Conservation (phyloP, 345 rosid species). For the Salix viminalis region DNA sequence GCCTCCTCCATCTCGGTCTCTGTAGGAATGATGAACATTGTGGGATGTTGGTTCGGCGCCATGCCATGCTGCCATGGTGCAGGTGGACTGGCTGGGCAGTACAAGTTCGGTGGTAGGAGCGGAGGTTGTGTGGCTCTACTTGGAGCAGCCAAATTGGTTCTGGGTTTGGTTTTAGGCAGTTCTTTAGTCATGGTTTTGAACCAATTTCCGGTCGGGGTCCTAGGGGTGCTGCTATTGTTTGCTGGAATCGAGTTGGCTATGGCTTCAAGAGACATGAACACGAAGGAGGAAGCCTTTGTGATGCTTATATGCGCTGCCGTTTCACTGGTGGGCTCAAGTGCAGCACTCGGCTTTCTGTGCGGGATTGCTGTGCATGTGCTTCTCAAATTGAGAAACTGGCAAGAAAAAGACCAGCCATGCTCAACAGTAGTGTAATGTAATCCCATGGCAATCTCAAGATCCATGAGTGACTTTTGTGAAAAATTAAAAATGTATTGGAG, state of each 20-base stretch:
- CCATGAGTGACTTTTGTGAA: not conserved
- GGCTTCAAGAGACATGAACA: slow-evolving; percentile 69
- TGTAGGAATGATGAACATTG: slow-evolving; percentile 75
- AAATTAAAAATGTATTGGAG: not conserved
- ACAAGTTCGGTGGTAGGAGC: slow-evolving; percentile 85
- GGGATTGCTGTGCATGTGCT: slow-evolving; percentile 53
- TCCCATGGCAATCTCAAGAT: not conserved
- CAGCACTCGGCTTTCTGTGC: slow-evolving; percentile 76
- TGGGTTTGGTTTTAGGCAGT: slow-evolving; percentile 66
- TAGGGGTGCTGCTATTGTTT: slow-evolving; percentile 63
- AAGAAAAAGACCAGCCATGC: not conserved
- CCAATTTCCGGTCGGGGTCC: slow-evolving; percentile 72
- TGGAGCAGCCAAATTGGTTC: slow-evolving; percentile 54
- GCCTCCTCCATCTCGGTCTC: slow-evolving; percentile 62
- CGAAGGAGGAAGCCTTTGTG: slow-evolving; percentile 70
- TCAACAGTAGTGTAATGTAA: slow-evolving; percentile 9
- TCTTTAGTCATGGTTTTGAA: slow-evolving; percentile 58
- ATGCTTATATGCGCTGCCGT: slow-evolving; percentile 66
- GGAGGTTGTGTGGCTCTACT: slow-evolving; percentile 74
- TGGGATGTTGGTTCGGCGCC: slow-evolving; percentile 86
- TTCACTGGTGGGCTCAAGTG: slow-evolving; percentile 65
- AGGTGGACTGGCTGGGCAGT: slow-evolving; percentile 82
- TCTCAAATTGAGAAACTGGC: slow-evolving; percentile 42
- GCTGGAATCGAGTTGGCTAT: slow-evolving; percentile 82
- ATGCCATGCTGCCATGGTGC: slow-evolving; percentile 95